These are phyloP conservation scores for Gnomoniopsis sp. DNA, from an alignment of 2,329 filamentous ascomycete species.

Conservation along the genomic window DNA sequence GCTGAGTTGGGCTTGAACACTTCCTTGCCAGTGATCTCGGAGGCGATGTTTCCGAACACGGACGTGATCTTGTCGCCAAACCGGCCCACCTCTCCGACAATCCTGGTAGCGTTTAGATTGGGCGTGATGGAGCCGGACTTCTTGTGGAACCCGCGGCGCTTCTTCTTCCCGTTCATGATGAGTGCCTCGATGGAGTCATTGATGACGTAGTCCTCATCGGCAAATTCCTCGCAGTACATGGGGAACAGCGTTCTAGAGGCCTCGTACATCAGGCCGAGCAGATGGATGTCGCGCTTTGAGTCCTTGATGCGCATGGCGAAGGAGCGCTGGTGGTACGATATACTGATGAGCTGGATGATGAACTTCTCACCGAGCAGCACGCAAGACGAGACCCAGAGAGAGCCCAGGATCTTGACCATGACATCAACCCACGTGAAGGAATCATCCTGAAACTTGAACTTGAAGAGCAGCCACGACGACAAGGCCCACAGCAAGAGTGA, in stretches of 20 bases:
- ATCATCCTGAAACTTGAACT: conserved; percentile 44
- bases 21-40: conserved; percentile 92
- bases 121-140: conserved; percentile 66
- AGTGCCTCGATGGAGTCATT: conserved; percentile 75
- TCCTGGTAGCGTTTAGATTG: conserved; percentile 68
- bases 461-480: conserved; percentile 60
- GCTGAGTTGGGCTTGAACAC: conserved; percentile 91
- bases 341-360: conserved; percentile 77
- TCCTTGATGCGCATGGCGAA: conserved; percentile 81
- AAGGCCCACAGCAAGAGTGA: conserved; percentile 69
- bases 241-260: conserved; percentile 87
- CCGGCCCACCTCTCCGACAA: conserved; percentile 64
- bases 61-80: conserved; percentile 92
- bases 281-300: conserved; percentile 80
- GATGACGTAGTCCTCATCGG: conserved; percentile 88
- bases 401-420: conserved; percentile 63
- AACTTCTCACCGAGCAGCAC: conserved; percentile 75
- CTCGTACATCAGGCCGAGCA: conserved; percentile 84
- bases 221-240: conserved; percentile 86
- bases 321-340: conserved; percentile 81
- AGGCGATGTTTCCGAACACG: conserved; percentile 87
- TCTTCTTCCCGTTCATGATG: conserved; percentile 50
- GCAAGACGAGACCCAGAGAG: conserved; percentile 63
- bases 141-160: conserved; percentile 30
- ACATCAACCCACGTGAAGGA: conserved; percentile 51